Conservation (phyloP, 805 yeast species). For the Cyberlindnera sargentensis region DNA sequence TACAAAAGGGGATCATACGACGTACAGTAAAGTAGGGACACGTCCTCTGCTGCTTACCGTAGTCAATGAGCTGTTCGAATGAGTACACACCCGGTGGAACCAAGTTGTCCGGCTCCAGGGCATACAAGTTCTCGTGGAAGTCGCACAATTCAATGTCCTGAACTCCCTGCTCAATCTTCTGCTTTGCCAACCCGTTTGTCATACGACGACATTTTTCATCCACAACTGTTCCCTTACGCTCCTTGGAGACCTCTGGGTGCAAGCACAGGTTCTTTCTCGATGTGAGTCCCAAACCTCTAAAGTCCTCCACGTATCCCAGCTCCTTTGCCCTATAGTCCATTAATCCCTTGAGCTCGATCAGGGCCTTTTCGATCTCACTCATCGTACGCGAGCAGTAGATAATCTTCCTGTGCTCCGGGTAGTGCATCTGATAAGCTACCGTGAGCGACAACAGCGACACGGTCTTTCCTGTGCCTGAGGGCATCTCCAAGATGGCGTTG, state of each 20-base stretch:
- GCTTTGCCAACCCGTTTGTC: slow-evolving; percentile 85
- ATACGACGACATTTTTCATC: slow-evolving; percentile 95
- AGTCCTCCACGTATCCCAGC: slow-evolving; percentile 82
- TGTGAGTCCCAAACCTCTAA: slow-evolving; percentile 89
- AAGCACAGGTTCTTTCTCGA: slow-evolving; percentile 91
- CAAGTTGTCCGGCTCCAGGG: slow-evolving; percentile 78
- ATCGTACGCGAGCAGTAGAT: slow-evolving; percentile 98
- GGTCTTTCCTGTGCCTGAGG: slow-evolving; percentile 98
- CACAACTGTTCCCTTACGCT: slow-evolving; percentile 84
- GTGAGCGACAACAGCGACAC: slow-evolving; percentile 85
- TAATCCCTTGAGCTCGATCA: slow-evolving; percentile 79
- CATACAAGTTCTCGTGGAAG: slow-evolving; percentile 85
- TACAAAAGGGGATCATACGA: slow-evolving; percentile 94
- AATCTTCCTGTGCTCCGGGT: slow-evolving; percentile 90
- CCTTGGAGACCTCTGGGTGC: slow-evolving; percentile 82
- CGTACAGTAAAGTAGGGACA: slow-evolving; percentile 98
- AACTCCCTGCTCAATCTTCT: slow-evolving; percentile 41
- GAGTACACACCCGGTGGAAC: slow-evolving; percentile 94
- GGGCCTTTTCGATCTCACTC: slow-evolving; percentile 97
- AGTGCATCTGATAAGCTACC: slow-evolving; percentile 90
- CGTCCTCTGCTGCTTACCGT: slow-evolving; percentile 71
- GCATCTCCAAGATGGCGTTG: slow-evolving; percentile 95
- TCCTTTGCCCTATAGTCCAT: slow-evolving; percentile 84
- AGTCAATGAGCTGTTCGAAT: slow-evolving; percentile 72
- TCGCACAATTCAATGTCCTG: slow-evolving; percentile 61